Evolutionary conservation across 768 basidiomycete species (phyloP), one percentile per base, ranked within the genome.

Genomic region (Ephemerocybe angulata): DNA sequence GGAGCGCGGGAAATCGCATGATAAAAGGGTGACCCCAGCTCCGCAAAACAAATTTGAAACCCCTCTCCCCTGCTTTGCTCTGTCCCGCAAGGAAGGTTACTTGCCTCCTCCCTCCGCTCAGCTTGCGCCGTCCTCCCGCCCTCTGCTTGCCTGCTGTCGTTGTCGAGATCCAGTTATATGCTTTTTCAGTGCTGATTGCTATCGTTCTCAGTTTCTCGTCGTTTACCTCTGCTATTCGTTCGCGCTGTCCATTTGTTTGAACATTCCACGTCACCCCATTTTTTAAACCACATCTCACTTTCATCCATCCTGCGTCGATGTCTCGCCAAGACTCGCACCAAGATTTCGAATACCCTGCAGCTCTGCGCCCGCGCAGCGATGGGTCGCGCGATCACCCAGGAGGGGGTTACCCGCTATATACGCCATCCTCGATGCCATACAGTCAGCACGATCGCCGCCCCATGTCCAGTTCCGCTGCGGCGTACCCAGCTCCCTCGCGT

Each of bases 271-370:
- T 66, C 56, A 58, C 55, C 53, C 54, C 63, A 56, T 58, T 37
- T 47, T 35, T 30, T 42, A 46, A 50, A 52, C 59, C 58, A 64
- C 37, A 37, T 50, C 53, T 30, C 41, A n/a, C n/a, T n/a, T 56
- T n/a, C 43, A 22, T 37, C 46, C 47, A 53, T 52, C 48, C 80
- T 81, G 81, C 76, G 78, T 48, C 76, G 66, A 55, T 82, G 81
- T 77, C 79, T 44, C 76, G 66, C 54, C 60, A 66, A 57, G 78
- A 78, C n/a, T n/a, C n/a, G 50, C 59, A 68, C 43, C 68, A 73
- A 59, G 78, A 80, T 54, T 71, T 68, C 56, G 73, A 75, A 44
- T 66, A 65, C 56, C 66, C 72, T 10, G 65, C 71, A 1, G 73
- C 72, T 31, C 56, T 62, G 54, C 72, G 68, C 25, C 62, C 63